These are phyloP conservation scores for Ophiosphaerella narmari DNA, from an alignment of 2,329 filamentous ascomycete species.

Conservation along the genomic window DNA sequence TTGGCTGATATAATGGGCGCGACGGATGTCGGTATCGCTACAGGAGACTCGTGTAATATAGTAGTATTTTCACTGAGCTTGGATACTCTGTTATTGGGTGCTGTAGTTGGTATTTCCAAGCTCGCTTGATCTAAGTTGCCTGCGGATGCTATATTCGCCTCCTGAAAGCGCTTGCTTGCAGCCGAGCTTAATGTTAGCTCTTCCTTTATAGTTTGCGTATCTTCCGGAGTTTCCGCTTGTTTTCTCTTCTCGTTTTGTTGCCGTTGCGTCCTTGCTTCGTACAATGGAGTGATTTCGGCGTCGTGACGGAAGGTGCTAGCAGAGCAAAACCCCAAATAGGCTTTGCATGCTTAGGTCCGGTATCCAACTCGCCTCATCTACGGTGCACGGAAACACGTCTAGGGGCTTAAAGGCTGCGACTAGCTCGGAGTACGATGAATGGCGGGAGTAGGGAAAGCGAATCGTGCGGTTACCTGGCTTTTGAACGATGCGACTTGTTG, in stretches of 20 bases:
- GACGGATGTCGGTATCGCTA: too few relatives aligned
- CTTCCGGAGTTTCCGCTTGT: conserved; percentile 14
- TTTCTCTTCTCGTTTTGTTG: conserved; percentile 12
- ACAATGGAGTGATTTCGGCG: conserved; percentile 57
- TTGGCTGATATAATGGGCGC: not conserved
- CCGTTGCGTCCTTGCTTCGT: conserved; percentile 16
- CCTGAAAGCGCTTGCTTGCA: conserved; percentile 1
- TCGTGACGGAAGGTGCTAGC: conserved; percentile 68
- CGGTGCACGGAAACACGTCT: conserved; percentile 83
- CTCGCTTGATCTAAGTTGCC: not conserved
- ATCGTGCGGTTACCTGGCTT: conserved; percentile 27
- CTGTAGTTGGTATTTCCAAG: too few relatives aligned
- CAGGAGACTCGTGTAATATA: too few relatives aligned
- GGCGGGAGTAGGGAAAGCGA: conserved; percentile 83
- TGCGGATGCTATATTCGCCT: not conserved
- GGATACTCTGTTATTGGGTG: too few relatives aligned
- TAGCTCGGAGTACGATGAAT: conserved; percentile 83
- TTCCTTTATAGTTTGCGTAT: conserved; percentile 13
- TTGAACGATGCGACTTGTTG: not conserved
- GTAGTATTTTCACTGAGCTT: too few relatives aligned
- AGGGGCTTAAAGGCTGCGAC: conserved; percentile 70
- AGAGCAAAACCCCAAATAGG: conserved; percentile 76
- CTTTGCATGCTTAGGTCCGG: conserved; percentile 65
- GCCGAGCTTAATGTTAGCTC: not conserved
- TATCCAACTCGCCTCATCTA: conserved; percentile 65